Base-by-base conservation (phyloP, 2,329 filamentous ascomycete genomes). In the Rhytidhysteron rufulum region DNA sequence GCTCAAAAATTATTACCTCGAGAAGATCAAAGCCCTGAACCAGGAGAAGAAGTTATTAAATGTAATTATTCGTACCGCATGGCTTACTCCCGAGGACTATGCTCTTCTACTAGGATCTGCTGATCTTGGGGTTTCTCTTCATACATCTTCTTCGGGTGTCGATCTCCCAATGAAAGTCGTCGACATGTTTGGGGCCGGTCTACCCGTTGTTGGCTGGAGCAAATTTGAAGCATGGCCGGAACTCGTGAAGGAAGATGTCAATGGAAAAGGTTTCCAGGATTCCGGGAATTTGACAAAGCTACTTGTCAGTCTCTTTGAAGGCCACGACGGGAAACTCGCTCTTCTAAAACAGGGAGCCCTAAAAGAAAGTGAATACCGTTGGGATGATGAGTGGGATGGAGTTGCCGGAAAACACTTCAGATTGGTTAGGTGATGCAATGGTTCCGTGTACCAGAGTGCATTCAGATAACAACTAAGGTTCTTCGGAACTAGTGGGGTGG, bases 111-210 rank as follows among this genome's bases (percentile, higher is more conserved):
- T 98, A 21, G 86, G 85, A 9, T 84, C 84, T 32, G 89, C 93
- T 3, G 91, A 96, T 55, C 72, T 98, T 0, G 93, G 93, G 8
- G 80, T 98, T 18, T 95, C 88, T 41, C 72, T 98, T 19, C 93
- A 98, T 69, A 95, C 82, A 49, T 96, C 89, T 11, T 94, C 86
- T 50, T 95, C 88, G 2, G 93, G 93, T 1, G 89, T 98, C 0
- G 93, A 98, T 65, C 72, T 98, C 16, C 93, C 93, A 0, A 98
- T 98, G 93, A 98, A 98, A 68, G 89, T 98, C 1, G 90, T 98
- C 11, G 93, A 98, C 62, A 96, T 98, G 90, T 97, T 98, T 62
- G 93, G 93, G 2, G 86, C 90, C 0, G 93, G 91, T 0, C 71
- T 98, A 20, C 93, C 93, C 0, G 93, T 98, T 0, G 83, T 85